phyloP scores from a whole-genome alignment of 2,329 filamentous ascomycete species.

The Mollisia scopiformis region DNA sequence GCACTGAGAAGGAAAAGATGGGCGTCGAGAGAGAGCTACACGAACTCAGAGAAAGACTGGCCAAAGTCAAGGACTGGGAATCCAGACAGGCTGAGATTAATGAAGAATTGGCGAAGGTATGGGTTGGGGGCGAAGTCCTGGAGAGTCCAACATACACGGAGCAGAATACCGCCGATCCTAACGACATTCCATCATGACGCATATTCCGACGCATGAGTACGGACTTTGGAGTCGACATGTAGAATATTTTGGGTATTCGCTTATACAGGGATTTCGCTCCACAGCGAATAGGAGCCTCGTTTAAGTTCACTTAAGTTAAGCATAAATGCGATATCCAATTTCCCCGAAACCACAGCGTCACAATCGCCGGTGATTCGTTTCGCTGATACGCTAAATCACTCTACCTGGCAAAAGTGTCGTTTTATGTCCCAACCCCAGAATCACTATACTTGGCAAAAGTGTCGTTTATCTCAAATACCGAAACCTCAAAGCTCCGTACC shows the following conservation, averaged over 20 bases:
- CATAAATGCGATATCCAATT: constrained; percentile 6
- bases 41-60: constrained; percentile 78
- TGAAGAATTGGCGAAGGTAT: constrained; percentile 63
- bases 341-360: constrained; percentile 7
- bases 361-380: neutral
- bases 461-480: constrained; percentile 3
- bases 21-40: constrained; percentile 89
- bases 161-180: neutral
- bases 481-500: neutral
- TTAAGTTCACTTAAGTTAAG: neutral
- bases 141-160: constrained; percentile 21
- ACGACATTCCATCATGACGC: neutral
- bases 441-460: constrained; percentile 5
- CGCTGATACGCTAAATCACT: neutral
- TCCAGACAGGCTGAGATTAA: constrained; percentile 79
- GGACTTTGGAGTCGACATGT: neutral
- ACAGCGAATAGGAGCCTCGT: neutral
- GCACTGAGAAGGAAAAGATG: constrained; percentile 90
- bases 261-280: neutral
- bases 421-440: neutral
- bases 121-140: constrained; percentile 36
- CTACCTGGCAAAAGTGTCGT: constrained; percentile 4
- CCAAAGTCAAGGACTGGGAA: constrained; percentile 85
- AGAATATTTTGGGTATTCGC: neutral
- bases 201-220: neutral